Conservation (phyloP, 495 filamentous ascomycete species). For the Darksidea phi region DNA sequence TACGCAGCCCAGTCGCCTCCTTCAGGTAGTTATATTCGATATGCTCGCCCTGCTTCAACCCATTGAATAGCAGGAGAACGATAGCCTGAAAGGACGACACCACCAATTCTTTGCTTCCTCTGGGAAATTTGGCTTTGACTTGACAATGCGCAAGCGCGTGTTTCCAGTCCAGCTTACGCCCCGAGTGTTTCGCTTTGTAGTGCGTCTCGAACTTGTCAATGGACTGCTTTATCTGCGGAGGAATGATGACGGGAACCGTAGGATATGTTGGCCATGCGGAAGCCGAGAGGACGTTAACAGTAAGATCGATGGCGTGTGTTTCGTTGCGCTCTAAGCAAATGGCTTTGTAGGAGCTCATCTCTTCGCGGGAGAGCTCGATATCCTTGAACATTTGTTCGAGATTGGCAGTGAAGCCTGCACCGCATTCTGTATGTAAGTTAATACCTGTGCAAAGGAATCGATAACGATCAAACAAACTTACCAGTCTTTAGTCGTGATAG, state of each 20-base stretch:
- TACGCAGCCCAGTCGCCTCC: slow-evolving; percentile 65
- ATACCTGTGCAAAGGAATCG: slow-evolving; percentile 5
- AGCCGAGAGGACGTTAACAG: slow-evolving; percentile 79
- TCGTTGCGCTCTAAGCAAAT: slow-evolving; percentile 51
- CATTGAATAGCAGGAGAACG: slow-evolving; percentile 90
- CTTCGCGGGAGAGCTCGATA: slow-evolving; percentile 82
- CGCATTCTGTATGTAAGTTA: slow-evolving; percentile 64
- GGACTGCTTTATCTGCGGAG: slow-evolving; percentile 64
- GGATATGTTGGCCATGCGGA: slow-evolving; percentile 92
- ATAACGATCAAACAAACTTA: slow-evolving; percentile 34
- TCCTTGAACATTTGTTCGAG: slow-evolving; percentile 99
- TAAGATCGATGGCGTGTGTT: slow-evolving; percentile 67
- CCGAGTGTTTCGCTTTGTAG: slow-evolving; percentile 83
- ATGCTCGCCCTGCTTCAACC: slow-evolving; percentile 53
- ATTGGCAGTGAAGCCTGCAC: slow-evolving; percentile 90
- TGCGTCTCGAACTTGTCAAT: slow-evolving; percentile 73
- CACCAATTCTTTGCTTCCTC: slow-evolving; percentile 77
- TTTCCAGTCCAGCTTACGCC: slow-evolving; percentile 85
- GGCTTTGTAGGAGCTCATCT: slow-evolving; percentile 73
- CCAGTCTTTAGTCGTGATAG: slow-evolving; percentile 79
- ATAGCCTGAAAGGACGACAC: slow-evolving; percentile 89
- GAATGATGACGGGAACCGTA: slow-evolving; percentile 73
- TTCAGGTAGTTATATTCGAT: slow-evolving; percentile 71
- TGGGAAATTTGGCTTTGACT: slow-evolving; percentile 72
- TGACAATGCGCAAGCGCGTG: slow-evolving; percentile 86